phyloP scores from a whole-genome alignment of 176 grass and related monocot genomes.

The Pharus latifolius region DNA sequence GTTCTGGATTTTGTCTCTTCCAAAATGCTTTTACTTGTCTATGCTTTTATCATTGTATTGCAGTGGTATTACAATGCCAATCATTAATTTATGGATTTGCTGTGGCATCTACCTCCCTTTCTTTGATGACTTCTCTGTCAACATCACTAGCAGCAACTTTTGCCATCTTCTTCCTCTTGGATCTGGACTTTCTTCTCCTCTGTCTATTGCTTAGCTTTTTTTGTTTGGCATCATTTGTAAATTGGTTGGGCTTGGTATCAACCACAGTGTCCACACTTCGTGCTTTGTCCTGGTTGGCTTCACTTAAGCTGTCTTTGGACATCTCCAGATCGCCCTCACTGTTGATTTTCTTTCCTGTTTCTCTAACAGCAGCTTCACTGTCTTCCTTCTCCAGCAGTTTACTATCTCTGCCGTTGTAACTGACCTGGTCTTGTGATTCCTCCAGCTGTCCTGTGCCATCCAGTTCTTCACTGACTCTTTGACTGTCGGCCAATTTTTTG shows the following conservation, averaged over 20 bases:
- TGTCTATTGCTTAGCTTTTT: conserved; percentile 32
- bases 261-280: background rate
- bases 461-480: conserved; percentile 21
- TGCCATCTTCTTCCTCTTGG: conserved; percentile 28
- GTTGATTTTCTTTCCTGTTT: conserved; percentile 25
- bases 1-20: conserved; percentile 12
- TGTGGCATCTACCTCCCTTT: conserved; percentile 13
- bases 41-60: conserved; percentile 1
- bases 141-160: conserved; percentile 8
- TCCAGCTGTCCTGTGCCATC: conserved; percentile 20
- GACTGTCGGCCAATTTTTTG: conserved; percentile 6
- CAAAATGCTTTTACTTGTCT: background rate
- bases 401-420: conserved; percentile 19
- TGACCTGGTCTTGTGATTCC: conserved; percentile 26
- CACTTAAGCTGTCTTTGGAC: conserved; percentile 15
- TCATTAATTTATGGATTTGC: background rate
- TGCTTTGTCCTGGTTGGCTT: conserved; percentile 21
- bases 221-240: conserved; percentile 19
- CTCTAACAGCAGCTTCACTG: background rate
- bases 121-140: background rate
- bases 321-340: conserved; percentile 20
- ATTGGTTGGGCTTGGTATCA: conserved; percentile 16
- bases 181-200: conserved; percentile 38
- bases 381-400: conserved; percentile 39
- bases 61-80: background rate